Base-by-base conservation (phyloP, 2,329 filamentous ascomycete species). In the Penicillium sp. region DNA sequence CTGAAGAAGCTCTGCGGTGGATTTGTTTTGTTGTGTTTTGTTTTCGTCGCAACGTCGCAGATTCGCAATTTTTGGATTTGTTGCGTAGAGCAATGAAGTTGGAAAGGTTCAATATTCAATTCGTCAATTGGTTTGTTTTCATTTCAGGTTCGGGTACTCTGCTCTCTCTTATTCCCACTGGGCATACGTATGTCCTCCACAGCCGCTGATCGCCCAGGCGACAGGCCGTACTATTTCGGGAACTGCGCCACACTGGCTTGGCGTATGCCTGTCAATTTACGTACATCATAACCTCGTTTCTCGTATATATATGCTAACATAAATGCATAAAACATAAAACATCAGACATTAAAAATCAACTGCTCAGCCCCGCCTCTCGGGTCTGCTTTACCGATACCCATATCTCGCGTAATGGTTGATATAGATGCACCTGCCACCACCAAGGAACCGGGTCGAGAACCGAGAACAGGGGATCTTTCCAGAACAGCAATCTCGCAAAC, bases 381-480 rank as follows among this genome's bases (percentile, higher is more conserved):
- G 32, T 74, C 72, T 26, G 74, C 81, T 42, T 70, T 69, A 41
- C 62, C 68, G 29, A 72, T 66, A 23, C 71, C 75, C 45, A 70
- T 64, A 35, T 59, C 63, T 34, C 64, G 74, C 53, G 59, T 55
- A 60, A 68, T 0, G 83, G 83, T 76, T 79, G 82, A 60, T 81
- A 84, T 3, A 83, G 69, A 59, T 84, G 81, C 55, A 82, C 81
- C 47, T 84, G 68, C 74, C 79, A 79, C 70, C 82, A 80, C 61
- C 77, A 82, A 0, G 84, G 83, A 64, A 79, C 66, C 1, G 83
- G 83, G 67, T 86, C 84, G 72, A 77, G 79, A 1, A 66, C 42
- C 44, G 81, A 79, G 51, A 81, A 84, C 0, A 75, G 79, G 0
- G 79, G 79, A 16, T 85, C 79, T 48, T 80, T 79, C 80, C 81